Evolutionary conservation across 306 rosid genomes (phyloP), one percentile per base, ranked within the genome.

Genomic region (Fragaria iinumae): DNA sequence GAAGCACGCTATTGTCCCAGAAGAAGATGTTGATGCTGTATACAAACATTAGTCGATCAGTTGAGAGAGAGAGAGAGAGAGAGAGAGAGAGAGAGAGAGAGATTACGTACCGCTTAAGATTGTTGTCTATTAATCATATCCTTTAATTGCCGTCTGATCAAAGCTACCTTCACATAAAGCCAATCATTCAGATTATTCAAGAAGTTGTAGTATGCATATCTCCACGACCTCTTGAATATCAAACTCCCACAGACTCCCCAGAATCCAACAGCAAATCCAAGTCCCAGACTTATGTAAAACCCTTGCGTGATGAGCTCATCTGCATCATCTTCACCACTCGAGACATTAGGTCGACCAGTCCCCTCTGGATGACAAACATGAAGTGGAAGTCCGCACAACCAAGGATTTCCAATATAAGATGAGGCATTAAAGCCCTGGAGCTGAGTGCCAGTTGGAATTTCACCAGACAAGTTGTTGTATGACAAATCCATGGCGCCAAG

Each of bases 191-290:
- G 20, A 36, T 0, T 12, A 34, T 69, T 59, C 41, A 81, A 2
- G 81, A 81, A 80, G 1, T 14, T 70, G 43, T 79, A 85, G 59
- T 76, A 85, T 1, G 76, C 75, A 4, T 27, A 2, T 78, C 88
- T 77, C 86, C 80, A 55, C 13, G 80, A 48, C 27, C 48, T 53
- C 44, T 73, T 73, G 2, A 77, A 8, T 2, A 74, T 0, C 44
- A 82, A 57, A 64, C 75, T 69, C 8, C 78, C 81, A 53, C 84
- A 80, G 32, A 82, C 79, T 63, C 68, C 86, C 84, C 72, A 78
- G 53, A 86, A 83, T 73, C 84, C 87, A 78, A 49, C 20, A 13
- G 2, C 23, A 55, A 72, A 72, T 16, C 66, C 76, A 38, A 72
- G 3, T 16, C 8, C 76, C 73, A 86, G 43, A 74, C 82, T 5